Evolutionary conservation across 352 stramenopile genomes (phyloP).

Genomic region (Pythium vanterpoolii): DNA sequence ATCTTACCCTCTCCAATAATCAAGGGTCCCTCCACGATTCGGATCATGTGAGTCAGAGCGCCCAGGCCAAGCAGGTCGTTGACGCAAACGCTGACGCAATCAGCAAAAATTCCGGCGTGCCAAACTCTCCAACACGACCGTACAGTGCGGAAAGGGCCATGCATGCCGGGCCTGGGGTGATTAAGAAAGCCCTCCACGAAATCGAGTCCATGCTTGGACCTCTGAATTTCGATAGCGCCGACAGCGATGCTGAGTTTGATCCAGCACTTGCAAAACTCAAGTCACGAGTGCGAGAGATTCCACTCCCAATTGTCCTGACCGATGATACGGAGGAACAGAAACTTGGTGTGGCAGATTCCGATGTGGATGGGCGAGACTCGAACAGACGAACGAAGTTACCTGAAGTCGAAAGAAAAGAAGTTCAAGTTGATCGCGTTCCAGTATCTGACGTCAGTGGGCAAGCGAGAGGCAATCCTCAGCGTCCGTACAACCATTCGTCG

Average conservation of each 20-base stretch:
- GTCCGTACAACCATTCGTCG: not conserved
- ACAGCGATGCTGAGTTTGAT: conserved; percentile 8
- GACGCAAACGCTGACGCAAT: not conserved
- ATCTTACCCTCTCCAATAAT: conserved; percentile 3
- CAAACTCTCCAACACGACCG: not conserved
- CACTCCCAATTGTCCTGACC: not conserved
- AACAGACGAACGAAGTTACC: not conserved
- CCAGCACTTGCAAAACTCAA: conserved; percentile 15
- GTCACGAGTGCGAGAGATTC: not conserved
- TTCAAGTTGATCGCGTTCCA: not conserved
- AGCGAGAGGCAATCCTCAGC: not conserved
- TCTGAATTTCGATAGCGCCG: not conserved
- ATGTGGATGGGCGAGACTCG: not conserved
- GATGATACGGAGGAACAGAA: not conserved
- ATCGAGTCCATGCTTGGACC: conserved; percentile 21
- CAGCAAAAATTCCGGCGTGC: not conserved
- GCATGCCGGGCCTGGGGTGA: conserved; percentile 16
- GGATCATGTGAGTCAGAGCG: not conserved
- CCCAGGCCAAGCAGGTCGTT: conserved; percentile 10
- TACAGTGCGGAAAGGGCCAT: conserved; percentile 24
- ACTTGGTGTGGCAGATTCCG: not conserved
- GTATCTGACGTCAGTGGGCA: not conserved
- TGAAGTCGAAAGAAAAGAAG: not conserved
- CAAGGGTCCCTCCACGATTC: not conserved
- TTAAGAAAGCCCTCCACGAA: conserved; percentile 24